These are phyloP conservation scores for Kalmanozyma brasiliensis DNA, from an alignment of 1,284 basidiomycete genomes.

Conservation along the genomic window DNA sequence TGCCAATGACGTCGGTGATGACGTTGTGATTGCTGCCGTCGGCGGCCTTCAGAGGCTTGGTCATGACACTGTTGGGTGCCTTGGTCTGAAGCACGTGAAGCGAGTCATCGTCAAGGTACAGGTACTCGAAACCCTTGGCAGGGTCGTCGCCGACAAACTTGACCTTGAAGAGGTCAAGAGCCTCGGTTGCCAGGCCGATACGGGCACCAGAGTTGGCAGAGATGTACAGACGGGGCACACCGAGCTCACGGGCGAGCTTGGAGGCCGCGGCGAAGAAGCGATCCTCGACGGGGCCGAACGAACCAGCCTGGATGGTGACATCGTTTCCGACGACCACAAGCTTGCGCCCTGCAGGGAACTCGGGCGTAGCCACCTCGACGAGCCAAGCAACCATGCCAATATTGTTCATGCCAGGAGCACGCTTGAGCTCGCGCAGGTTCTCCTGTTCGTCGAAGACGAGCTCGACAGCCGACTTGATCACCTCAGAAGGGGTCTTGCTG, in stretches of 20 bases:
- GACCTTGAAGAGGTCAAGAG: slow-evolving; percentile 86
- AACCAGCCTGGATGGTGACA: slow-evolving; percentile 98
- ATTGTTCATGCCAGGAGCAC: slow-evolving; percentile 90
- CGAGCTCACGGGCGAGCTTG: slow-evolving; percentile 86
- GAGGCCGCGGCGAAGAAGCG: slow-evolving; percentile 96
- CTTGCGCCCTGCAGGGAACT: slow-evolving; percentile 88
- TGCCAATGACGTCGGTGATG: slow-evolving; percentile 95
- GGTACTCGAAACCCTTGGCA: slow-evolving; percentile 94
- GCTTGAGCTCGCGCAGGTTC: slow-evolving; percentile 85
- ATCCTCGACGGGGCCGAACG: slow-evolving; percentile 95
- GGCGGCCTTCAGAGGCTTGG: slow-evolving; percentile 80
- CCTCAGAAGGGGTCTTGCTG: slow-evolving; percentile 52
- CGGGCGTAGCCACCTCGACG: slow-evolving; percentile 90
- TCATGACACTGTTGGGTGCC: slow-evolving; percentile 77
- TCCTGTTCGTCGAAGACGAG: slow-evolving; percentile 86
- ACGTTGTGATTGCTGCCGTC: slow-evolving; percentile 88
- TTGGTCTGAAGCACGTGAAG: slow-evolving; percentile 72
- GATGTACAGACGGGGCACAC: slow-evolving; percentile 93
- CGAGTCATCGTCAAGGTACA: slow-evolving; percentile 77
- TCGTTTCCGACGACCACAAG: slow-evolving; percentile 95
- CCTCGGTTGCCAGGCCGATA: slow-evolving; percentile 94
- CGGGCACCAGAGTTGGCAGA: slow-evolving; percentile 98
- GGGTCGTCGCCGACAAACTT: slow-evolving; percentile 88
- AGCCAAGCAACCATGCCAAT: slow-evolving; percentile 99
- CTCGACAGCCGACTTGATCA: slow-evolving; percentile 71